Base-by-base conservation (phyloP, 2,329 filamentous ascomycete genomes). In the Thyridium curvatum region DNA sequence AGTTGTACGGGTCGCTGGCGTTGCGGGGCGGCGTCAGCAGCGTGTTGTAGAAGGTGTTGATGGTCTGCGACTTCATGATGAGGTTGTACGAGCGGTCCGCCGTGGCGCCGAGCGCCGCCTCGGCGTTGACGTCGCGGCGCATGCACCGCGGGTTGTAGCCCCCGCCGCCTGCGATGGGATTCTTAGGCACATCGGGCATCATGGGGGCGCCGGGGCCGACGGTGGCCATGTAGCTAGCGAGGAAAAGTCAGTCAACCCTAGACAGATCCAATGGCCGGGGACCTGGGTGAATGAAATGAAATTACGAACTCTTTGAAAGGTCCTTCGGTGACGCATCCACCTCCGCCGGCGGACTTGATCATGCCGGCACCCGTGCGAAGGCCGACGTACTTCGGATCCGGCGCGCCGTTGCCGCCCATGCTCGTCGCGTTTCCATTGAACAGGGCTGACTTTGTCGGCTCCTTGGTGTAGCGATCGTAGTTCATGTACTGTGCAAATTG, bases 381-480 rank as follows among this genome's bases (percentile, higher is more conserved):
- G 15, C 52, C 52, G 12, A 42, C 50, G 45, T 53, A 56, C 4
- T 35, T 42, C 4, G 47, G 44, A 8, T 54, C 48, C 0, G 47
- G 46, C n/a, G 31, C 43, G 7, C 72, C 72, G 38, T 72, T 67
- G 8, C 71, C 69, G 16, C 65, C 66, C 61, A 74, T 52, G 42
- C 64, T 68, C 29, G 66, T 70, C 5, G 61, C 61, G 37, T 70
- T 71, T 39, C 75, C 76, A 44, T 75, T 72, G 45, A 80, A 69
- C 35, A 77, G 49, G 14, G 71, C 68, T 0, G 73, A 75, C 47
- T 69, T 64, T 39, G 56, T 43, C 0, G 67, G 64, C 39, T 77
- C 68, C 2, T 60, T 44, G 1, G 69, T 58, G 51, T 69, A 71
- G 44, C 65, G 68, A 14, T 66, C 66, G 62, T 73, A 76, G 49